Percentiles rank a stretch among this genome's conserved stretches.
These are phyloP conservation scores for Aureobasidium sp. DNA, from an alignment of 2,329 filamentous ascomycete genomes.

Conservation along the genomic window DNA sequence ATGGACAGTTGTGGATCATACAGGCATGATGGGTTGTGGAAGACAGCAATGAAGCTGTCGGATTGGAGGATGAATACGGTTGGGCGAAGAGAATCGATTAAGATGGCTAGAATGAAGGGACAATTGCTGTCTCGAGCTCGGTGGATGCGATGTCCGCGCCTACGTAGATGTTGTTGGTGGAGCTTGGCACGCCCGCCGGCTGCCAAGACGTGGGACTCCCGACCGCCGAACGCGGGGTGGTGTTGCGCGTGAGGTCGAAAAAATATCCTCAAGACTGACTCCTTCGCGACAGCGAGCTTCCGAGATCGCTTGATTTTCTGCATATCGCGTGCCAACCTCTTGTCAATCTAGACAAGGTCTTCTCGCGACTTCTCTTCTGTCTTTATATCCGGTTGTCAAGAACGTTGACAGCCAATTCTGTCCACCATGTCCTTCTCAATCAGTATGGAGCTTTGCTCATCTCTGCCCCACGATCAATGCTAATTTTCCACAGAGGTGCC, in stretches of 20 bases:
- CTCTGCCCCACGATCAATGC: not conserved
- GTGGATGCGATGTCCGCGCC: not conserved
- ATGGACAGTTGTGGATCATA: not conserved
- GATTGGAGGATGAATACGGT: not conserved
- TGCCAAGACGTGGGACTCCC: conserved; percentile 4
- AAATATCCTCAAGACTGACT: conserved; percentile 5
- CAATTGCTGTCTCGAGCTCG: not conserved
- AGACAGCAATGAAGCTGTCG: not conserved
- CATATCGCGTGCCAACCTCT: not conserved
- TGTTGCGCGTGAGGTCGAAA: conserved; percentile 1
- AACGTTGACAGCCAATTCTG: not conserved
- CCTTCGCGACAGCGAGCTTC: conserved; percentile 8
- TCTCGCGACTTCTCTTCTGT: not conserved
- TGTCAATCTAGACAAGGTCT: conserved; percentile 1
- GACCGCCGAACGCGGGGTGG: conserved; percentile 6
- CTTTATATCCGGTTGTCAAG: not conserved
- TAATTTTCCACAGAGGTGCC: conserved; percentile 48
- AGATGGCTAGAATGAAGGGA: not conserved
- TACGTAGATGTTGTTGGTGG: conserved; percentile 1
- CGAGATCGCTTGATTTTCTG: not conserved
- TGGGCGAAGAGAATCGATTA: not conserved
- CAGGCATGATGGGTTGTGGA: not conserved
- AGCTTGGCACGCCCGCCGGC: not conserved
- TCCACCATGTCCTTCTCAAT: conserved; percentile 12
- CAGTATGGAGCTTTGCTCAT: conserved; percentile 7